phyloP scores from a whole-genome alignment of 106 monocot genomes.

The Hemerocallis citrina region DNA sequence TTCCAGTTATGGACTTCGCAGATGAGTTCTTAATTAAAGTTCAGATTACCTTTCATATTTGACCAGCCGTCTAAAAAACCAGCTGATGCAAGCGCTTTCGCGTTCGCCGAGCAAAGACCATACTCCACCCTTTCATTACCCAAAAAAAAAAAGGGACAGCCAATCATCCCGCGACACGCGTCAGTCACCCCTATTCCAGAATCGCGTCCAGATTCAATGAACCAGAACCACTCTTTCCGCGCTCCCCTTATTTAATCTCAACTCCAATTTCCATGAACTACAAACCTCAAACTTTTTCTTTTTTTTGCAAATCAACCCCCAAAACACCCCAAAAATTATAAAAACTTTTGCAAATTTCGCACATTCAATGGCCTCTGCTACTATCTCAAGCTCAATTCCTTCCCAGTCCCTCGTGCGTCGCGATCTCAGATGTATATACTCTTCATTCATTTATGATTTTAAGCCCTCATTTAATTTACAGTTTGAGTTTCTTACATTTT shows the following conservation, averaged over 20 bases:
- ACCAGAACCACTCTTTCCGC: slow-evolving; percentile 2
- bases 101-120: too few species aligned
- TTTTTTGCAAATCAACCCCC: not conserved
- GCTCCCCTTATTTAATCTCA: slow-evolving; percentile 11
- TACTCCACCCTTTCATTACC: too few species aligned
- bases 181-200: not conserved
- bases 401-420: slow-evolving; percentile 19
- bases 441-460: not conserved
- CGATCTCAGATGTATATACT: slow-evolving; percentile 24
- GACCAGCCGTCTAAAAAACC: too few species aligned
- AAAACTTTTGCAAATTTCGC: too few species aligned
- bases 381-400: slow-evolving; percentile 26
- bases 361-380: too few species aligned
- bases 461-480: not conserved
- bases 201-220: slow-evolving; percentile 47
- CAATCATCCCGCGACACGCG: not conserved
- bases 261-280: not conserved
- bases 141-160: too few species aligned
- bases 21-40: too few species aligned
- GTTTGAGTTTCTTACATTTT: too few species aligned
- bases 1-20: too few species aligned
- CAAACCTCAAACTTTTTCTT: too few species aligned
- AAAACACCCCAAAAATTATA: not conserved
- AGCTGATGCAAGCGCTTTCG: too few species aligned
- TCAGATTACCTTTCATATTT: too few species aligned